These are phyloP conservation scores for Meyerozyma guilliermondii DNA, from an alignment of 1,139 yeast genomes.

Conservation along the genomic window DNA sequence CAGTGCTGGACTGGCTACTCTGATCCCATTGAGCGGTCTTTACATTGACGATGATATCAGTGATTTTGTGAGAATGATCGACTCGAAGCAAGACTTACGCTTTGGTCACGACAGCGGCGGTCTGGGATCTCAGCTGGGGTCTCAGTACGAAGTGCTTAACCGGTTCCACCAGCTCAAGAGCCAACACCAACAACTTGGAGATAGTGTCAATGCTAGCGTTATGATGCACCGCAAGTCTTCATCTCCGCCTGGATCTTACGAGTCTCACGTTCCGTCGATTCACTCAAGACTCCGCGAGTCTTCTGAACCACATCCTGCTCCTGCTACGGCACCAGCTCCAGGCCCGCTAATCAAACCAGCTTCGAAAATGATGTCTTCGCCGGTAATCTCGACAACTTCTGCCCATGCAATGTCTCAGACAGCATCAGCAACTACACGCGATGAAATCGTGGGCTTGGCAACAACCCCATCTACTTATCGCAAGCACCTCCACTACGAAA, in stretches of 20 bases:
- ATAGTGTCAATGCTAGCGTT: slow-evolving; percentile 46
- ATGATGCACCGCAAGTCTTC: slow-evolving; percentile 24
- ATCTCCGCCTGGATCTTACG: slow-evolving; percentile 35
- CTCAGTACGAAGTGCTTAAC: slow-evolving; percentile 24
- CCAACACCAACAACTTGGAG: slow-evolving; percentile 46
- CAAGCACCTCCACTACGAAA: slow-evolving; percentile 37
- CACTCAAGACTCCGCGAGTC: slow-evolving; percentile 36
- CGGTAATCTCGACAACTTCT: slow-evolving; percentile 18
- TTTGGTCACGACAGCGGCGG: slow-evolving; percentile 15
- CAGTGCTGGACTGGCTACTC: slow-evolving; percentile 30
- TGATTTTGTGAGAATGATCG: slow-evolving; percentile 78
- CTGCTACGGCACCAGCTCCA: background rate
- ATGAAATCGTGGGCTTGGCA: slow-evolving; percentile 27
- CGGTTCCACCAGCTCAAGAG: slow-evolving; percentile 34
- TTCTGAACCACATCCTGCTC: background rate
- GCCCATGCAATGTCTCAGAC: slow-evolving; percentile 16
- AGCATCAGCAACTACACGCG: background rate
- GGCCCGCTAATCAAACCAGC: slow-evolving; percentile 7
- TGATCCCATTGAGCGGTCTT: slow-evolving; percentile 39
- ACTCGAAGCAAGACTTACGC: slow-evolving; percentile 53
- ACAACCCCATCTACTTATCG: slow-evolving; percentile 33
- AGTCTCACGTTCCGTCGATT: slow-evolving; percentile 35
- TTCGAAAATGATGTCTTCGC: slow-evolving; percentile 15
- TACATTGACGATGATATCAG: slow-evolving; percentile 67
- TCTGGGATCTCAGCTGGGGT: slow-evolving; percentile 5